Conservation (phyloP, 164 flowering plant genomes). For the Vitis riparia region DNA sequence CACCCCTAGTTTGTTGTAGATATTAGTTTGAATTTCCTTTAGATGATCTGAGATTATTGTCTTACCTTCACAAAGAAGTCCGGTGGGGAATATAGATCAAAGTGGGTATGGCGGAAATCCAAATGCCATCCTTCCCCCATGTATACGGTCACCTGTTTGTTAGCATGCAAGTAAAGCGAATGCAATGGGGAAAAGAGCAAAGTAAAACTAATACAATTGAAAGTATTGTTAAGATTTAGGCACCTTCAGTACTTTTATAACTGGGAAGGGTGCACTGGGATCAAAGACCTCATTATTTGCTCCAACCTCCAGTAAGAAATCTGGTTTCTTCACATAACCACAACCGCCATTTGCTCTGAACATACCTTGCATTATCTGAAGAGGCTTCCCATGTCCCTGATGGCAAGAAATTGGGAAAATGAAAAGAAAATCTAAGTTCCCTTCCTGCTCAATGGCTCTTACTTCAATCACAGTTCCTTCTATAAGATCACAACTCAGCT, state of each 20-base stretch:
- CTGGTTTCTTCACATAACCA: slow-evolving; percentile 43
- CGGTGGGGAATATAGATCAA: slow-evolving; percentile 37
- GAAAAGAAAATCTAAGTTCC: background rate
- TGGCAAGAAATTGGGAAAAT: background rate
- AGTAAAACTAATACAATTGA: no score
- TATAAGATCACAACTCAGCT: no score
- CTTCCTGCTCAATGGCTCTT: no score
- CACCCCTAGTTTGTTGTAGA: no score
- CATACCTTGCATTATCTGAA: slow-evolving; percentile 40
- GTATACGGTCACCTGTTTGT: slow-evolving; percentile 28
- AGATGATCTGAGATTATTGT: no score
- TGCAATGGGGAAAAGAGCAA: background rate
- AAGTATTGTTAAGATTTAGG: background rate
- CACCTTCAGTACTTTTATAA: slow-evolving; percentile 22
- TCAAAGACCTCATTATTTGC: slow-evolving; percentile 15
- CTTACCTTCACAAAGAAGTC: slow-evolving; percentile 29
- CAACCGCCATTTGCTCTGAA: slow-evolving; percentile 42
- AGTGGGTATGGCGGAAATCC: slow-evolving; percentile 26
- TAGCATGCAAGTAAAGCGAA: background rate
- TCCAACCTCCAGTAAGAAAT: slow-evolving; percentile 13
- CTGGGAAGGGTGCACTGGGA: slow-evolving; percentile 5
- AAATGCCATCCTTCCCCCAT: slow-evolving; percentile 38
- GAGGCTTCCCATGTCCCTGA: slow-evolving; percentile 32
- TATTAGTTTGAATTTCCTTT: background rate
- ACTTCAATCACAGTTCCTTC: no score